Base-by-base conservation (phyloP, 208 protist species). In the Herpetomonas samuelpessoai region DNA sequence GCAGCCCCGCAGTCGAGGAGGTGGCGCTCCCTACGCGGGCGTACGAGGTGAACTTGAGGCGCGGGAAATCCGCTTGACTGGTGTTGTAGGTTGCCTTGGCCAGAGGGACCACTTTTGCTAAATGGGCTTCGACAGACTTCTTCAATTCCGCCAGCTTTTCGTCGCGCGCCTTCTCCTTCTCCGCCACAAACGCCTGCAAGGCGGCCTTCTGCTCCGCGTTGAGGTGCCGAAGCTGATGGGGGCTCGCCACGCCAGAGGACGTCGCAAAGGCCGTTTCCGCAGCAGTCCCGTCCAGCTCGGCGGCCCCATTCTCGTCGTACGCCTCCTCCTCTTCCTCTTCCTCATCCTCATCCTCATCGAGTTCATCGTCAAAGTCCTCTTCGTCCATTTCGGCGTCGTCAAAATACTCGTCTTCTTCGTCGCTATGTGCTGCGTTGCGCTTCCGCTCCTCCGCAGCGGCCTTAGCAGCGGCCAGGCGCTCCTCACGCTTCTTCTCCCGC, bases 101-200 rank as follows among this genome's bases (percentile, higher is more conserved):
- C 25, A 86, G 59, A 21, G 69, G 57, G 39, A 64, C 51, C 21
- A 86, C 30, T 25, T 55, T 38, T 1, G 63, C 49, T 30, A 71
- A 28, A 48, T 79, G 71, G 16, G 68, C 57, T 44, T 50, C 57
- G 26, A 71, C 74, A 3, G 79, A 56, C 19, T 74, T 50, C 16
- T 65, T 64, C 41, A 86, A 44, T 22, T 53, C 50, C 24, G 56
- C 30, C 9, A 83, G 50, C 28, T 79, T 76, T 25, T 74, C 67
- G 62, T 88, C 73, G 12, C 80, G 74, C 29, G 68, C 62, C 45
- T 75, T 73, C 62, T 87, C 80, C 49, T 81, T 57, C 26, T 29
- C 54, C 14, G 65, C 29, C 54, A 67, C 62, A 51, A 84, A 81
- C 19, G 25, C 30, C 61, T 57, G 57, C 9, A 91, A 57, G 22